Evolutionary conservation across 1,284 basidiomycete species (phyloP), one percentile per base, ranked within the genome.

Genomic region (Rhizopogon hawkerae): DNA sequence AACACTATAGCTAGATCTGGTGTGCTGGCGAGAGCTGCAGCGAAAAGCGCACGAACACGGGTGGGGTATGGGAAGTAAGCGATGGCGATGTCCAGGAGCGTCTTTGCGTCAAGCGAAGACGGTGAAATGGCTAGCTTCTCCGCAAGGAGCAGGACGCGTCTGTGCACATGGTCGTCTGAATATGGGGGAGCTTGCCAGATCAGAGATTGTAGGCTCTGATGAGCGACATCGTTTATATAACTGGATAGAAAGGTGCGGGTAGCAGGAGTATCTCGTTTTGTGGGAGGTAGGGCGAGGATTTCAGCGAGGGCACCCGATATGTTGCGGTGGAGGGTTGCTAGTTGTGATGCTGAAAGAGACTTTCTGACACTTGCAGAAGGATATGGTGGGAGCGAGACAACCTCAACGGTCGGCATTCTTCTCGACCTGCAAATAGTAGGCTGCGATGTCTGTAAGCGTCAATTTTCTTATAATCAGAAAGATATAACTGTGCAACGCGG

Each of bases 11-110:
- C 56, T 2, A 74, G 53, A 6, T 62, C 44, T 1, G 69, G 54
- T 6, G 62, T 62, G 4, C 63, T 65, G 18, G 57, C 50, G 34
- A 74, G 58, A 1, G 76, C 70, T 1, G 66, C 56, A 8, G 64
- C 55, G 51, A 83, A 68, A 2, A 84, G 60, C 0, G 64, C 59
- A 18, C 70, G 71, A 21, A 79, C 61, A 35, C 71, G 75, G 10
- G 71, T 64, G 7, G 68, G 57, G 47, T 78, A 70, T 7, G 64
- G 62, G 0, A 73, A 69, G 58, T 83, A 85, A 1, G 73, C 71
- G 45, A 86, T 72, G 13, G 76, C 68, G 9, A 88, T 69, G 64
- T 87, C 83, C 8, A 87, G 65, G 2, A 88, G 65, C 0, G 70
- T 75, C 52, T 73, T 72, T 3, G 76, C 60, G 49, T 79, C 75